Evolutionary conservation across 2,329 filamentous ascomycete genomes (phyloP), one percentile per base, ranked within the genome.

Genomic region (Camptophora hylomeconis): DNA sequence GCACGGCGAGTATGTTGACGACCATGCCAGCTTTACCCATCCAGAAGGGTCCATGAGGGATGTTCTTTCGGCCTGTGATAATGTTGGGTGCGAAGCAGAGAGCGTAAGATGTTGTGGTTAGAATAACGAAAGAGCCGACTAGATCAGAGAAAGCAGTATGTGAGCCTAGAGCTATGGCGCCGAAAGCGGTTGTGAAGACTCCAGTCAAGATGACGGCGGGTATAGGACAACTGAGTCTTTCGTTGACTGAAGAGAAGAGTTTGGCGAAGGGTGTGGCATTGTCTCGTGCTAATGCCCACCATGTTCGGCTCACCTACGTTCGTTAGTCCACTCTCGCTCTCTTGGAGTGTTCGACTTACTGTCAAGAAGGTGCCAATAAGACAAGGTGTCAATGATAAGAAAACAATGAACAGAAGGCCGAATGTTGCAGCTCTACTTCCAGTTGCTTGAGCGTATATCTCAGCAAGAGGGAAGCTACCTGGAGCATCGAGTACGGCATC

Each of bases 381-480:
- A n/a, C n/a, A n/a, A n/a, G n/a, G n/a, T n/a, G n/a, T n/a, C n/a
- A n/a, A n/a, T n/a, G n/a, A 61, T 1, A 73, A 46, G 37, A 69
- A 60, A 16, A 69, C 58, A 2, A 78, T 57, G 17, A 66, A 49
- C 1, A 71, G 54, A 3, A 73, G 49, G 0, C 63, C 66, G 0
- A 64, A 57, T 0, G 68, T 63, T 1, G 66, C 69, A 0, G 55
- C 56, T 1, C 52, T 54, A 1, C 60, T 64, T 0, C 62, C 60
- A 0, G 68, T 72, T 0, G 67, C 68, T 48, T 74, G 69, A 15
- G 48, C 58, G 49, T 80, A 81, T 33, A 81, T 73, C 29, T 74
- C 69, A 5, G 72, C 69, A 8, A 80, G 67, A 1, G 77, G 76
- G 40, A 73, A 76, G n/a, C n/a, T n/a, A n/a, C n/a, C n/a, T 67